A percentile compares a stretch with the other conserved stretches of the same genome.
phyloP scores from a whole-genome alignment of 805 yeast species.

The Sugiyamaella floridensis region DNA sequence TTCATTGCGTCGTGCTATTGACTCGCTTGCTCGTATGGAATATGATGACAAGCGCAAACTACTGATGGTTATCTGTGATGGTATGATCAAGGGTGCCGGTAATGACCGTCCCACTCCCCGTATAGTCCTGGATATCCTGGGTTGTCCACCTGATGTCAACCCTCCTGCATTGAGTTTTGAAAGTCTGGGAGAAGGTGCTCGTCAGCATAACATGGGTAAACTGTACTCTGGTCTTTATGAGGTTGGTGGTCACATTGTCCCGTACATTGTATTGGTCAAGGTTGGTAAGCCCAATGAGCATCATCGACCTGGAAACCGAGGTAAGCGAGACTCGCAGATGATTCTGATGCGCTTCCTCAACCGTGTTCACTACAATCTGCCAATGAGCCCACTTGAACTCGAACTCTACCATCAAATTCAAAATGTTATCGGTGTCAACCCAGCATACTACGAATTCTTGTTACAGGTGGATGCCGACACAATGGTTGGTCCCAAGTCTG shows the following conservation, averaged over 20 bases:
- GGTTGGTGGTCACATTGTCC: conserved; percentile 49
- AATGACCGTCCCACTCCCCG: conserved; percentile 54
- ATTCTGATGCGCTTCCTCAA: conserved; percentile 54
- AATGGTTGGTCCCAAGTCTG: conserved; percentile 46
- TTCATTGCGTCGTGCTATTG: conserved; percentile 50
- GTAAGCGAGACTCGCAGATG: conserved; percentile 60
- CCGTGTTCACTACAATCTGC: conserved; percentile 51
- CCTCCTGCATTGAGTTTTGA: conserved; percentile 49
- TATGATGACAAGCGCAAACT: conserved; percentile 55
- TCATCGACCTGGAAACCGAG: conserved; percentile 54
- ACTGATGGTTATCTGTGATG: conserved; percentile 53
- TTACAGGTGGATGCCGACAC: conserved; percentile 64
- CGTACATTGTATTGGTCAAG: conserved; percentile 49
- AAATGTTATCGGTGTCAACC: conserved; percentile 51
- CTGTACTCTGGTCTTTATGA: conserved; percentile 55
- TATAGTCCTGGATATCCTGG: conserved; percentile 49
- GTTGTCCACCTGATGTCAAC: conserved; percentile 44
- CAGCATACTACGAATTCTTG: conserved; percentile 47
- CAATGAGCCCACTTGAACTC: conserved; percentile 53
- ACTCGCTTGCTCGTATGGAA: conserved; percentile 51
- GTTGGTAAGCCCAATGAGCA: conserved; percentile 57
- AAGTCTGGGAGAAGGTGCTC: conserved; percentile 52
- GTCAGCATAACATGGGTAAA: conserved; percentile 60
- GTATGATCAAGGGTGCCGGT: conserved; percentile 56
- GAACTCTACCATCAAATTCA: conserved; percentile 49